Conservation (phyloP, 1,139 yeast species). For the Debaryomycetaceae sp. region DNA sequence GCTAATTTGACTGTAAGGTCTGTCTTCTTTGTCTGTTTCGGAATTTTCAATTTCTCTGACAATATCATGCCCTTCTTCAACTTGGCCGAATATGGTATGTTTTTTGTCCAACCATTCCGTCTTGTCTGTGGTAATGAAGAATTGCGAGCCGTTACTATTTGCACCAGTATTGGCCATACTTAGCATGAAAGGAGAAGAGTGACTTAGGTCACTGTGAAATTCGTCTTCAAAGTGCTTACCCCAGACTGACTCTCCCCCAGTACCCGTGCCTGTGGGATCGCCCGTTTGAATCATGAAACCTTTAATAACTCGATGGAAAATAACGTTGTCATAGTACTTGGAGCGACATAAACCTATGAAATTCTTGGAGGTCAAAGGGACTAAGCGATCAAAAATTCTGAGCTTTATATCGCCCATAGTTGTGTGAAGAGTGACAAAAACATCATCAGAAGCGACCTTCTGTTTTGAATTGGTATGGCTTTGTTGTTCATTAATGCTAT, state of each 20-base stretch:
- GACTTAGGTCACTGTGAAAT: slow-evolving; percentile 31
- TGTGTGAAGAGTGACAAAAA: slow-evolving; percentile 35
- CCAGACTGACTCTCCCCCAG: slow-evolving; percentile 49
- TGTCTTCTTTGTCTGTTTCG: slow-evolving; percentile 20
- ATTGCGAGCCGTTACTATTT: slow-evolving; percentile 29
- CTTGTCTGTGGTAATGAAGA: slow-evolving; percentile 28
- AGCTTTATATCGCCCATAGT: slow-evolving; percentile 44
- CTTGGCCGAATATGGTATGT: slow-evolving; percentile 31
- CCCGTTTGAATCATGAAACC: slow-evolving; percentile 55
- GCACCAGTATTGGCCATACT: slow-evolving; percentile 44
- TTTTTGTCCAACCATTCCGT: slow-evolving; percentile 26
- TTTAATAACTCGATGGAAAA: slow-evolving; percentile 47
- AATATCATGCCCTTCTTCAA: slow-evolving; percentile 24
- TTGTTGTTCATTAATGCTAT: slow-evolving; percentile 14
- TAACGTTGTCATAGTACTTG: slow-evolving; percentile 38
- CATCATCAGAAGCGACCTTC: not conserved
- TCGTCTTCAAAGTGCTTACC: slow-evolving; percentile 44
- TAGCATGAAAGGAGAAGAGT: slow-evolving; percentile 40
- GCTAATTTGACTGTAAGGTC: slow-evolving; percentile 14
- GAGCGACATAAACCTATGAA: slow-evolving; percentile 33
- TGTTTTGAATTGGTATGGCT: slow-evolving; percentile 7
- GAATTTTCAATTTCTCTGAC: slow-evolving; percentile 23
- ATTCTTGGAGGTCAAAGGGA: slow-evolving; percentile 29
- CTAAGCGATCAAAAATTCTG: slow-evolving; percentile 4
- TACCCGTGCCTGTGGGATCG: slow-evolving; percentile 49